Conservation (phyloP, 2,329 filamentous ascomycete genomes). For the Acrodontium crateriforme region DNA sequence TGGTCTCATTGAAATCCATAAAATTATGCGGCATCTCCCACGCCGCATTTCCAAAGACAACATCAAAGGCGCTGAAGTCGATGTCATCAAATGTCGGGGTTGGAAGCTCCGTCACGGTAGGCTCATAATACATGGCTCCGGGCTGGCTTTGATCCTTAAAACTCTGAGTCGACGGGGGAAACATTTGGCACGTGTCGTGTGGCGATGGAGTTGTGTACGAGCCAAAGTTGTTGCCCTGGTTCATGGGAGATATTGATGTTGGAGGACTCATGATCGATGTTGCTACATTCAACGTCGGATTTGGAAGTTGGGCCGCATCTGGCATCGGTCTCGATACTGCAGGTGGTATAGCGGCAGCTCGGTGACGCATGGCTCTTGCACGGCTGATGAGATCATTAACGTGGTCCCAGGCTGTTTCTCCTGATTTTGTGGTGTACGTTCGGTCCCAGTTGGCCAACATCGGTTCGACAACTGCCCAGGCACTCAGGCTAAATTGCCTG, state of each 20-base stretch:
- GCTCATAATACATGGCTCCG: background rate
- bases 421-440: slow-evolving; percentile 10
- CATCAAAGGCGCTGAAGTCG: slow-evolving; percentile 5
- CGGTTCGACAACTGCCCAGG: slow-evolving; percentile 16
- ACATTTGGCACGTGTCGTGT: background rate
- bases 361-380: slow-evolving; percentile 8
- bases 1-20: too few species aligned
- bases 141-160: background rate
- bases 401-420: slow-evolving; percentile 16
- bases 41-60: slow-evolving; percentile 2
- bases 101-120: background rate
- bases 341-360: too few species aligned
- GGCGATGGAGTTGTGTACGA: background rate
- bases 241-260: too few species aligned
- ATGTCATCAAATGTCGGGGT: slow-evolving; percentile 2
- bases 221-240: background rate
- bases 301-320: background rate
- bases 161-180: background rate
- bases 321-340: background rate
- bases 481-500: slow-evolving; percentile 9
- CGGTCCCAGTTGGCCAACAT: slow-evolving; percentile 14
- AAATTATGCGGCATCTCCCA: slow-evolving; percentile 4
- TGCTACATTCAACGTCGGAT: background rate
- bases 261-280: background rate
- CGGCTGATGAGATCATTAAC: slow-evolving; percentile 15